phyloP scores from a whole-genome alignment of 495 filamentous ascomycete genomes.

The Penicillium pulvis region DNA sequence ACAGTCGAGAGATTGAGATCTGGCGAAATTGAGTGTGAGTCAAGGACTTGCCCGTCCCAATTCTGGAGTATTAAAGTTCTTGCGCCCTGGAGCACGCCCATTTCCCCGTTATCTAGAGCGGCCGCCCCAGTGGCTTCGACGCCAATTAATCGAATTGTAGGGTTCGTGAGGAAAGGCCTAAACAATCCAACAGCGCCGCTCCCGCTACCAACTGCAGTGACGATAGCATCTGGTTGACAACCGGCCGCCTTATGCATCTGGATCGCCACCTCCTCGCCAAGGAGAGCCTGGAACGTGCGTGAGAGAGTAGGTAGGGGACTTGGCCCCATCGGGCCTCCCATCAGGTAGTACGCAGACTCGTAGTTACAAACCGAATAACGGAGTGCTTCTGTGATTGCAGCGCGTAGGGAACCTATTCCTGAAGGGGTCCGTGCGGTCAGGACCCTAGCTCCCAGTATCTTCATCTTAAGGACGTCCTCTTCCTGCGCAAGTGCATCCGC shows the following conservation, averaged over 20 bases:
- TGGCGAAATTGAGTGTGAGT: constrained; percentile 36
- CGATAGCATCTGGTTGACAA: constrained; percentile 31
- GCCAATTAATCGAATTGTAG: constrained; percentile 23
- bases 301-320: constrained; percentile 33
- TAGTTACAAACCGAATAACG: constrained; percentile 35
- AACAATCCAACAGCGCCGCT: constrained; percentile 35
- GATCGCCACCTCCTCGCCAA: constrained; percentile 37
- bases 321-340: constrained; percentile 36
- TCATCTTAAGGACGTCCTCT: constrained; percentile 34
- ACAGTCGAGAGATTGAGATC: constrained; percentile 38
- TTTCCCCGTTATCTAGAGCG: constrained; percentile 27
- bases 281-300: constrained; percentile 36
- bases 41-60: constrained; percentile 33
- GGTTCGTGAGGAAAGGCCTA: constrained; percentile 29
- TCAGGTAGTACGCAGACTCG: constrained; percentile 36
- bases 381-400: constrained; percentile 38
- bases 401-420: constrained; percentile 33
- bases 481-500: constrained; percentile 31
- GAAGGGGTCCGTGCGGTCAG: constrained; percentile 29
- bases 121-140: constrained; percentile 33
- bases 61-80: constrained; percentile 37
- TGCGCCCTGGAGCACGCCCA: constrained; percentile 37
- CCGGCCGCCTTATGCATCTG: constrained; percentile 26
- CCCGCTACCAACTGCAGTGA: constrained; percentile 33
- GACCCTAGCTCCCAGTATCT: constrained; percentile 33